A percentile compares a stretch with the other conserved stretches of the same genome.
phyloP scores from a whole-genome alignment of 345 rosid species.

The Rhodamnia argentea region DNA sequence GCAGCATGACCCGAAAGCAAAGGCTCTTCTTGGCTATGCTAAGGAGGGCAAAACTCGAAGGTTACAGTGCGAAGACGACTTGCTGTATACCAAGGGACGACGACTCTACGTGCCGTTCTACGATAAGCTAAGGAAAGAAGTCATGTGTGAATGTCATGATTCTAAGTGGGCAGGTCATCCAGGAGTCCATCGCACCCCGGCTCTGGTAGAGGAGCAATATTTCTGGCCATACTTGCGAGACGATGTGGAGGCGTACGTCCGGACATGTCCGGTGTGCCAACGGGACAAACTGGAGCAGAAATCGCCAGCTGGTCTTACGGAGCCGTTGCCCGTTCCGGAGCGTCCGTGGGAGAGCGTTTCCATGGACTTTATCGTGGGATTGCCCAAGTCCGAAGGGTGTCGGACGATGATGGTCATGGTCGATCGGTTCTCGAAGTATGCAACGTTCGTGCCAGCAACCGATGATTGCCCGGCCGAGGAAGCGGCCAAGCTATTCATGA shows the following conservation, averaged over 20 bases:
- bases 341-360: background rate
- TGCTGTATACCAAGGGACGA: rapidly evolving
- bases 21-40: too few species aligned
- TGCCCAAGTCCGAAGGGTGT: background rate
- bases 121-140: too few species aligned
- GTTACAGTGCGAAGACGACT: rapidly evolving
- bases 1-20: rapidly evolving
- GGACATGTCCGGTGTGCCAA: background rate
- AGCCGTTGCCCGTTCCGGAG: background rate
- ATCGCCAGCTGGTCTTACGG: rapidly evolving
- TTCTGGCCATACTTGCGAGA: background rate
- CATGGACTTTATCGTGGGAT: background rate
- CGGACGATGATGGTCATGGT: background rate
- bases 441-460: background rate
- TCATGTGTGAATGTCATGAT: rapidly evolving
- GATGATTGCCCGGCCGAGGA: background rate
- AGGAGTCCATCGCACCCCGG: rapidly evolving
- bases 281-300: background rate
- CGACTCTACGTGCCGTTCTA: rapidly evolving
- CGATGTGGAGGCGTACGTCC: background rate
- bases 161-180: background rate
- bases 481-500: too few species aligned
- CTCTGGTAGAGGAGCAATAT: background rate
- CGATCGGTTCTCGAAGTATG: background rate
- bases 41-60: too few species aligned